These are phyloP conservation scores for Fusarium keratoplasticum DNA, from an alignment of 2,329 filamentous ascomycete species.

Conservation along the genomic window DNA sequence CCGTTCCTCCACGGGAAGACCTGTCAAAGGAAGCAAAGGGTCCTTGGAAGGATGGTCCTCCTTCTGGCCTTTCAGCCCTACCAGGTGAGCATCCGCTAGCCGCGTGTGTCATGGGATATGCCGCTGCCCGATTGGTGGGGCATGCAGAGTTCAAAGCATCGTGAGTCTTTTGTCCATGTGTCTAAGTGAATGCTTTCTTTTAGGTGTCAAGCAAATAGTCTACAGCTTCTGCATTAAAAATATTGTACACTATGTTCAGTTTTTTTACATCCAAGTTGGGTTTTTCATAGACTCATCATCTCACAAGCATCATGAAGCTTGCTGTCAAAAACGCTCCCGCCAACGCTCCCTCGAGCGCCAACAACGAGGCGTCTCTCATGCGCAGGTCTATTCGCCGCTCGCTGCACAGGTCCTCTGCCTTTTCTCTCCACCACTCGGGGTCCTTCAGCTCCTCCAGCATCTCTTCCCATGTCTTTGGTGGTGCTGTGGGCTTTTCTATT, in stretches of 20 bases:
- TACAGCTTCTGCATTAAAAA: conserved; percentile 21
- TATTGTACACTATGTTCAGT: conserved; percentile 34
- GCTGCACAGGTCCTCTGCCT: conserved; percentile 71
- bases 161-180: neutral
- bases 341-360: conserved; percentile 74
- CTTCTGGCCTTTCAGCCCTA: conserved; percentile 31
- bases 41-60: conserved; percentile 2
- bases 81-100: conserved; percentile 1
- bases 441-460: conserved; percentile 56
- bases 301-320: conserved; percentile 60
- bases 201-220: conserved; percentile 6
- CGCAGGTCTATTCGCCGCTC: conserved; percentile 71
- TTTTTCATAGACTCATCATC: conserved; percentile 36
- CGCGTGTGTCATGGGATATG: neutral
- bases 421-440: conserved; percentile 60
- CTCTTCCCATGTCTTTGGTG: conserved; percentile 55
- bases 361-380: conserved; percentile 77
- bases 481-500: neutral
- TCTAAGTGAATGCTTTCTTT: neutral
- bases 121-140: conserved; percentile 26
- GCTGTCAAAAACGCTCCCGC: conserved; percentile 73
- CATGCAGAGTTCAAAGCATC: neutral
- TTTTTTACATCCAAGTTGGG: conserved; percentile 30
- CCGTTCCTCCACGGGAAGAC: neutral
- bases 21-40: neutral